Evolutionary conservation across 441 rosid genomes (phyloP).

Genomic region (Erodium chrysanthum): DNA sequence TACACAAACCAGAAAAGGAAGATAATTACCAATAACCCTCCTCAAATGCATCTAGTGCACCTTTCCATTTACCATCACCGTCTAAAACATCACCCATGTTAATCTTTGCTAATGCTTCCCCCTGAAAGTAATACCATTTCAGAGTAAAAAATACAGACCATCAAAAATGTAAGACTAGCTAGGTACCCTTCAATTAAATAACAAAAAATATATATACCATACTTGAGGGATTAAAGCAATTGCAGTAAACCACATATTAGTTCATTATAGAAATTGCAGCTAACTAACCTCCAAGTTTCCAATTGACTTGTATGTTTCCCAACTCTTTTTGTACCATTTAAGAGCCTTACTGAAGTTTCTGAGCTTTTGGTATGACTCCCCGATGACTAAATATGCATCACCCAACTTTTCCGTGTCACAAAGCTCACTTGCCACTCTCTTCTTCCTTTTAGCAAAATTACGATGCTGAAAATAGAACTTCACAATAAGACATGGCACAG

Average conservation of each 20-base stretch:
- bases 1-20: conserved; percentile 8
- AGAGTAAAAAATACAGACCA: conserved; percentile 13
- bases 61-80: conserved; percentile 56
- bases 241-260: neutral
- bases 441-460: conserved; percentile 69
- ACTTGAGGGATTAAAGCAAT: neutral
- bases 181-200: neutral
- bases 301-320: conserved; percentile 56
- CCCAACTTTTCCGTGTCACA: conserved; percentile 72
- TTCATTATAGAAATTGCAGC: conserved; percentile 3
- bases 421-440: conserved; percentile 55
- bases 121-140: conserved; percentile 41
- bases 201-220: neutral
- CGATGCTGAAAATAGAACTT: conserved; percentile 48
- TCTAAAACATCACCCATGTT: conserved; percentile 76
- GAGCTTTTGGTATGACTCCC: conserved; percentile 84
- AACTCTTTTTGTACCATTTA: conserved; percentile 65
- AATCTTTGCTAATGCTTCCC: conserved; percentile 80
- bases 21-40: conserved; percentile 60
- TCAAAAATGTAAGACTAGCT: conserved; percentile 1
- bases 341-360: conserved; percentile 65
- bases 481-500: conserved; percentile 13
- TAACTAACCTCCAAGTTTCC: conserved; percentile 74
- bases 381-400: conserved; percentile 68
- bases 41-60: conserved; percentile 65